These are phyloP conservation scores for Penicillium paradoxum DNA, from an alignment of 495 filamentous ascomycete genomes.

Conservation along the genomic window DNA sequence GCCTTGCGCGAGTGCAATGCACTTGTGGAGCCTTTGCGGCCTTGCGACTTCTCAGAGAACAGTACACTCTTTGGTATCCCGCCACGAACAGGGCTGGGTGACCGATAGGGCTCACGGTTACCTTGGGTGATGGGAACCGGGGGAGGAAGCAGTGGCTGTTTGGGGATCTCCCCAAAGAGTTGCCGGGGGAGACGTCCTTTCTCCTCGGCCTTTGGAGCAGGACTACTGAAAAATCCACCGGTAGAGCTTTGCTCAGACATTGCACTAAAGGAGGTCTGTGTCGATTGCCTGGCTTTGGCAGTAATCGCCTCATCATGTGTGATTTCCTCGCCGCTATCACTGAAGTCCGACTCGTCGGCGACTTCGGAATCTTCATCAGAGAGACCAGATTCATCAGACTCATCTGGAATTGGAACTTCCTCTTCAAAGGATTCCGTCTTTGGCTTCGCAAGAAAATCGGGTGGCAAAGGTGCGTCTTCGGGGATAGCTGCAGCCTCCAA, in stretches of 20 bases:
- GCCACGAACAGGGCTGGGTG: constrained; percentile 70
- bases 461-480: constrained; percentile 53
- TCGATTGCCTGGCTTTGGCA: constrained; percentile 54
- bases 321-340: constrained; percentile 41
- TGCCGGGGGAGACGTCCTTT: constrained; percentile 24
- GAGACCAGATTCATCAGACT: constrained; percentile 16
- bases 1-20: constrained; percentile 37
- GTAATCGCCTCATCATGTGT: constrained; percentile 49
- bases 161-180: constrained; percentile 64
- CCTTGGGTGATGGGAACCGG: constrained; percentile 38
- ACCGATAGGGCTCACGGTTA: constrained; percentile 58
- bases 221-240: constrained; percentile 40
- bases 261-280: constrained; percentile 62
- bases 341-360: constrained; percentile 35
- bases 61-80: constrained; percentile 42
- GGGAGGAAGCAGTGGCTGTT: constrained; percentile 52
- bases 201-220: constrained; percentile 20
- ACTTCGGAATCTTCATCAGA: constrained; percentile 28
- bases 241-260: constrained; percentile 31
- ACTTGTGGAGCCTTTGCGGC: constrained; percentile 46
- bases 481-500: not conserved
- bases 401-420: constrained; percentile 25
- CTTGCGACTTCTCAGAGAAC: constrained; percentile 39
- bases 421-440: constrained; percentile 26
- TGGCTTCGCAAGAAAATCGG: constrained; percentile 45